phyloP scores from a whole-genome alignment of 805 yeast species.

The Candida chilensis region DNA sequence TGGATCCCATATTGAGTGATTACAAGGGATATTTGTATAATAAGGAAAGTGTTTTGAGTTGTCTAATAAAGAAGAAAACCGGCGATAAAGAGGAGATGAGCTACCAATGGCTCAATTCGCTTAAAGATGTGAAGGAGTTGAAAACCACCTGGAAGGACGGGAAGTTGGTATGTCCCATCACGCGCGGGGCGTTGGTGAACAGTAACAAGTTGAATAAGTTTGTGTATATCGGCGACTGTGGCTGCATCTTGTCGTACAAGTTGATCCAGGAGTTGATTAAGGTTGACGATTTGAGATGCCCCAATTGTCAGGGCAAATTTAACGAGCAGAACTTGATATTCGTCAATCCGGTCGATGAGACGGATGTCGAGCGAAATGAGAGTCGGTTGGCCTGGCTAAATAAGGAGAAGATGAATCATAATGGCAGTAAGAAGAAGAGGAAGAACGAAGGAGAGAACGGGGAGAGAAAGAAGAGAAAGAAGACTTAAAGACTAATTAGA shows the following conservation, averaged over 20 bases:
- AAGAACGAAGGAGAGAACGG: slow-evolving; percentile 1
- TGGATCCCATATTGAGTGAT: slow-evolving; percentile 57
- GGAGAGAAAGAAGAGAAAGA: slow-evolving; percentile 1
- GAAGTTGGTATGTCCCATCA: slow-evolving; percentile 2
- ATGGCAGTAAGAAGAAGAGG: slow-evolving; percentile 2
- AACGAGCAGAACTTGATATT: slow-evolving; percentile 1
- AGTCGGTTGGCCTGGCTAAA: slow-evolving; percentile 8
- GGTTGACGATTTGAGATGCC: slow-evolving; percentile 17
- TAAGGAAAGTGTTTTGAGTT: slow-evolving; percentile 53
- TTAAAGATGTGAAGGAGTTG: slow-evolving; percentile 34
- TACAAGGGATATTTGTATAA: slow-evolving; percentile 56
- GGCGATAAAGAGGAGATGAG: slow-evolving; percentile 11
- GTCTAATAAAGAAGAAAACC: slow-evolving; percentile 30
- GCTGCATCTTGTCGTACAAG: slow-evolving; percentile 26
- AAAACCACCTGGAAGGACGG: slow-evolving; percentile 1
- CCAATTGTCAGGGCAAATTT: slow-evolving; percentile 21
- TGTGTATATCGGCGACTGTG: slow-evolving; percentile 36
- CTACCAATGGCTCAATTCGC: slow-evolving; percentile 19
- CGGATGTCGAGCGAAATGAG: slow-evolving; percentile 4
- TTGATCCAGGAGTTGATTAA: slow-evolving; percentile 12
- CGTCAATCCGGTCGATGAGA: slow-evolving; percentile 8
- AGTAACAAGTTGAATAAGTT: slow-evolving; percentile 10
- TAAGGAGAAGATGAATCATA: slow-evolving; percentile 6
- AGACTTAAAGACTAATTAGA: too few relatives aligned
- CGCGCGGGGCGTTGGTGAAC: neutral